Evolutionary conservation across 768 basidiomycete species (phyloP).

Genomic region (Boletus rubescentipes): DNA sequence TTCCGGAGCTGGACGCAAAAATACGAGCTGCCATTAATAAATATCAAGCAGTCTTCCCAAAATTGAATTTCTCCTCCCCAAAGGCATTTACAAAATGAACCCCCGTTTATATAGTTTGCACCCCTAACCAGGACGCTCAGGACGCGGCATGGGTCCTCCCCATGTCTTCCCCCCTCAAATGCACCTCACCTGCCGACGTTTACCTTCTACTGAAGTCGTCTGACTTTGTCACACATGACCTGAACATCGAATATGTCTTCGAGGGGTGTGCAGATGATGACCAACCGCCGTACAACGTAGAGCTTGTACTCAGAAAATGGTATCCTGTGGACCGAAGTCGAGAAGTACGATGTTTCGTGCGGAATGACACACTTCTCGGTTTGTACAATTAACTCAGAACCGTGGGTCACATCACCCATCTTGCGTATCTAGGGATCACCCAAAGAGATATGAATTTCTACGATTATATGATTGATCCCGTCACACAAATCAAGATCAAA

Average conservation of each 20-base stretch:
- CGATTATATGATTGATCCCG: slow-evolving; percentile 72
- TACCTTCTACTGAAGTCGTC: slow-evolving; percentile 92
- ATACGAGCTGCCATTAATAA: slow-evolving; percentile 64
- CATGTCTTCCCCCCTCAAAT: slow-evolving; percentile 79
- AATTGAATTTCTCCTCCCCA: slow-evolving; percentile 95
- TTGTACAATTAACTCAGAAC: slow-evolving; percentile 1
- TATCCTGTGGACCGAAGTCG: slow-evolving; percentile 80
- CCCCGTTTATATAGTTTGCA: background rate
- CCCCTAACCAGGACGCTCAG: slow-evolving; percentile 38
- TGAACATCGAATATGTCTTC: slow-evolving; percentile 61
- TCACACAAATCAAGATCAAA: slow-evolving; percentile 52
- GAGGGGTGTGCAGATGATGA: slow-evolving; percentile 48
- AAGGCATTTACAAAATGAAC: slow-evolving; percentile 48
- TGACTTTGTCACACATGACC: slow-evolving; percentile 83
- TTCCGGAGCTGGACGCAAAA: slow-evolving; percentile 76
- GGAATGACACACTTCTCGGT: slow-evolving; percentile 73
- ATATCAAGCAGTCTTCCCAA: slow-evolving; percentile 89
- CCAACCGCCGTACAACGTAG: slow-evolving; percentile 53
- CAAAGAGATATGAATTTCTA: slow-evolving; percentile 91
- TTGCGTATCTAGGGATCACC: slow-evolving; percentile 57
- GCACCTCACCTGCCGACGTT: slow-evolving; percentile 84
- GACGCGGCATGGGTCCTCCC: slow-evolving; percentile 93
- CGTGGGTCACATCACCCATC: background rate
- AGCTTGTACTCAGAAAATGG: slow-evolving; percentile 90
- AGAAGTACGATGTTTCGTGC: slow-evolving; percentile 90